These are phyloP conservation scores for Pseudocercospora crystallina DNA, from an alignment of 2,329 filamentous ascomycete species.

Conservation along the genomic window DNA sequence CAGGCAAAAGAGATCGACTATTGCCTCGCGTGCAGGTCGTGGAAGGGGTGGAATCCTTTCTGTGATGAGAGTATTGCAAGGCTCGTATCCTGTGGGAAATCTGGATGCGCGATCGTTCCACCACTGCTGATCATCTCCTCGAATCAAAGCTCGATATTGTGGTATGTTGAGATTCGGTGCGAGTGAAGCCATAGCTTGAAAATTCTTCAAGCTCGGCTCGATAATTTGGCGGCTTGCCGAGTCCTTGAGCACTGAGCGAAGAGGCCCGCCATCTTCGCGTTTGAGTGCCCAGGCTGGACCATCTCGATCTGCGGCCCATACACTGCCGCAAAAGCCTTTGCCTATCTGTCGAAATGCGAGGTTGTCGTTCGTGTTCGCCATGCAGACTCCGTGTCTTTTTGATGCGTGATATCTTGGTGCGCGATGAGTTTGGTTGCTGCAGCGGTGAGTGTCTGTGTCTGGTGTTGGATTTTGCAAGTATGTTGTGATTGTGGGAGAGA, in stretches of 20 bases:
- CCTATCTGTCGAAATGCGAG: slow-evolving; percentile 7
- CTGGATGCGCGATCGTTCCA: not conserved
- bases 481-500: no score
- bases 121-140: not conserved
- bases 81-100: slow-evolving; percentile 1
- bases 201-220: not conserved
- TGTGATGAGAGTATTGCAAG: slow-evolving; percentile 4
- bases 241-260: not conserved
- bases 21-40: slow-evolving; percentile 7
- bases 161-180: slow-evolving; percentile 1
- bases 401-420: no score
- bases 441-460: no score
- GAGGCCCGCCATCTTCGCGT: slow-evolving; percentile 9
- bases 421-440: no score
- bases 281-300: slow-evolving; percentile 6
- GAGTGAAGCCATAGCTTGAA: not conserved
- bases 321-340: slow-evolving; percentile 13
- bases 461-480: no score
- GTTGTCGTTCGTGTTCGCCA: not conserved
- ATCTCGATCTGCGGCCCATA: slow-evolving; percentile 7
- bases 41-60: slow-evolving; percentile 6
- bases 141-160: not conserved
- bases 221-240: slow-evolving; percentile 3
- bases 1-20: slow-evolving; percentile 16
- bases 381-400: not conserved